Evolutionary conservation across 305 asterid genomes (phyloP).

Genomic region (Stenogyne calaminthoides): DNA sequence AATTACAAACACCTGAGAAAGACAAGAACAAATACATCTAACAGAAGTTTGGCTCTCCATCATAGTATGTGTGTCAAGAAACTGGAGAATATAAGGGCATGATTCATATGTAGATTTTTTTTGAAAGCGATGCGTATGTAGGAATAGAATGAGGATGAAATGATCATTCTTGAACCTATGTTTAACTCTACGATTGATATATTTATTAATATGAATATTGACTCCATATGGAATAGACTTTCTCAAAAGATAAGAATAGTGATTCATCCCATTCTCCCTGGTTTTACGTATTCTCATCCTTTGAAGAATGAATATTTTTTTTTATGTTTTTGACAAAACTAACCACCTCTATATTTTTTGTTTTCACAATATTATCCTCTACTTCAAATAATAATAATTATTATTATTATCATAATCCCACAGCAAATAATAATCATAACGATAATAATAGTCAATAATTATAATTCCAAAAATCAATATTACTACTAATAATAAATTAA

Average conservation of each 20-base stretch:
- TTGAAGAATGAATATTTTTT: neutral
- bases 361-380: neutral
- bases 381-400: neutral
- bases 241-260: neutral
- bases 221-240: neutral
- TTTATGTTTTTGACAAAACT: neutral
- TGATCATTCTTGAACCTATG: neutral
- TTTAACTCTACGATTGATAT: neutral
- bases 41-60: neutral
- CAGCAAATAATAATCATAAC: neutral
- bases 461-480: no score
- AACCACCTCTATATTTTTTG: neutral
- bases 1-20: slow-evolving; percentile 3
- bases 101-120: neutral
- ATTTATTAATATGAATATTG: neutral
- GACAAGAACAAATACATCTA: neutral
- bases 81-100: neutral
- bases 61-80: neutral
- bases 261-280: neutral
- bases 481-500: no score
- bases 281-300: neutral
- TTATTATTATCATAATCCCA: neutral
- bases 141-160: neutral
- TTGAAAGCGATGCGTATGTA: neutral
- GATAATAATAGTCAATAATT: no score